Evolutionary conservation across 352 stramenopile species (phyloP).

Genomic region (Globisporangium irregulare): DNA sequence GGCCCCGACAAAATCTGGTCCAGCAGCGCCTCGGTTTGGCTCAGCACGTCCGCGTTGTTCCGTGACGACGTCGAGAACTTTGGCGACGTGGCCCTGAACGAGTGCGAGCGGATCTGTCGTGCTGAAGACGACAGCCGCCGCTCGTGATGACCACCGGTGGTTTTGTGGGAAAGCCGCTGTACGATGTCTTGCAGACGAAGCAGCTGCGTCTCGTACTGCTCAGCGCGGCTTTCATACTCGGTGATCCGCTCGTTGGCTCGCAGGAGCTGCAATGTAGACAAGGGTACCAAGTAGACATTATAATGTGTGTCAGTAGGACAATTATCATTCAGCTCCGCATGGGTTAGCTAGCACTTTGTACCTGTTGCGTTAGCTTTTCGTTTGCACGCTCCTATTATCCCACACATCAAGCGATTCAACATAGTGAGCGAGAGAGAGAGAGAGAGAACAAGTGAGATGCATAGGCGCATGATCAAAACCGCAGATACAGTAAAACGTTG

Average conservation of each 20-base stretch:
- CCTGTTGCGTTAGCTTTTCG: slow-evolving; percentile 64
- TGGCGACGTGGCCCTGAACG: slow-evolving; percentile 10
- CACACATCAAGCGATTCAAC: not conserved
- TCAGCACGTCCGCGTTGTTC: slow-evolving; percentile 53
- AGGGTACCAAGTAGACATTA: not conserved
- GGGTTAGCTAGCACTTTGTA: slow-evolving; percentile 10
- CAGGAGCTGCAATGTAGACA: slow-evolving; percentile 26
- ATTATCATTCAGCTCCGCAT: no score
- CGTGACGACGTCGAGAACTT: slow-evolving; percentile 24
- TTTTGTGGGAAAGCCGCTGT: slow-evolving; percentile 23
- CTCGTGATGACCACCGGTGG: slow-evolving; percentile 14
- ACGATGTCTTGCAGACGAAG: slow-evolving; percentile 33
- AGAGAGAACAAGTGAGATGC: not conserved
- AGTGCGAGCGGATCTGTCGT: not conserved
- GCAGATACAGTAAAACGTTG: slow-evolving; percentile 12
- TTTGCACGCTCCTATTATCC: slow-evolving; percentile 40
- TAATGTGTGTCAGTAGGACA: not conserved
- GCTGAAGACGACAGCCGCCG: slow-evolving; percentile 1
- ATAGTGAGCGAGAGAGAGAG: not conserved
- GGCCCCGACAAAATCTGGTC: slow-evolving; percentile 45
- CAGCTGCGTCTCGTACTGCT: slow-evolving; percentile 49
- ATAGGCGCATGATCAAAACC: no score
- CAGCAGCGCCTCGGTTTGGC: slow-evolving; percentile 51
- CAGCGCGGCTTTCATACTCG: slow-evolving; percentile 43
- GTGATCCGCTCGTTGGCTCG: slow-evolving; percentile 43